These are phyloP conservation scores for Akanthomyces dipterigenus DNA, from an alignment of 2,329 filamentous ascomycete genomes.

Conservation along the genomic window DNA sequence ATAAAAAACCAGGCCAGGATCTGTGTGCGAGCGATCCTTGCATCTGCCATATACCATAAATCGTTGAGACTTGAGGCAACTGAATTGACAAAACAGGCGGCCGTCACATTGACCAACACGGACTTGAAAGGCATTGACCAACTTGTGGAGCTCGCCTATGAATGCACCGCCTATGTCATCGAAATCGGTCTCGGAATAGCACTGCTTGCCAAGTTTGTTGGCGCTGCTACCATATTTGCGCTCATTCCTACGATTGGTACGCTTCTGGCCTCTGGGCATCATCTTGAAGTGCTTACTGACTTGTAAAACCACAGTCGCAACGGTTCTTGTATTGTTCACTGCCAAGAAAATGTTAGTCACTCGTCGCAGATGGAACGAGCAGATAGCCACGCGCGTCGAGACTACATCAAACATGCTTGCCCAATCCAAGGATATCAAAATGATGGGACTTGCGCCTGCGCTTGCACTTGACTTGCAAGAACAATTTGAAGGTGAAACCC, in stretches of 20 bases:
- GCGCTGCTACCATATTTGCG: neutral
- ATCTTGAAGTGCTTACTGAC: neutral
- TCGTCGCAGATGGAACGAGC: constrained; percentile 1
- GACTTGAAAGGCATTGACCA: neutral
- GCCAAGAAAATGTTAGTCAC: neutral
- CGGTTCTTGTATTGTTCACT: neutral
- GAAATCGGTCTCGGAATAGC: neutral
- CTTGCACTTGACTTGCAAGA: neutral
- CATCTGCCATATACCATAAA: neutral
- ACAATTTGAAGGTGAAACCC: neutral
- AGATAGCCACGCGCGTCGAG: neutral
- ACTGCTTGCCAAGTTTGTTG: neutral
- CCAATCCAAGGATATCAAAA: constrained; percentile 2
- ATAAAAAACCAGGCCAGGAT: neutral
- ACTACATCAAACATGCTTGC: constrained; percentile 3
- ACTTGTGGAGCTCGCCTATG: neutral
- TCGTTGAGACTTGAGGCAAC: neutral
- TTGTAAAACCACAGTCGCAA: neutral
- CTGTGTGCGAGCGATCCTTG: neutral
- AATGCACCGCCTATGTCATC: neutral
- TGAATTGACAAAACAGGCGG: neutral
- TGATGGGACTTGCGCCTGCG: neutral
- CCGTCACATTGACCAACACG: constrained; percentile 1
- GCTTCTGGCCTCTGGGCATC: neutral
- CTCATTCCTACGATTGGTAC: neutral